Evolutionary conservation across 805 yeast genomes (phyloP).

Genomic region (Barnettozyma wickerhamii): DNA sequence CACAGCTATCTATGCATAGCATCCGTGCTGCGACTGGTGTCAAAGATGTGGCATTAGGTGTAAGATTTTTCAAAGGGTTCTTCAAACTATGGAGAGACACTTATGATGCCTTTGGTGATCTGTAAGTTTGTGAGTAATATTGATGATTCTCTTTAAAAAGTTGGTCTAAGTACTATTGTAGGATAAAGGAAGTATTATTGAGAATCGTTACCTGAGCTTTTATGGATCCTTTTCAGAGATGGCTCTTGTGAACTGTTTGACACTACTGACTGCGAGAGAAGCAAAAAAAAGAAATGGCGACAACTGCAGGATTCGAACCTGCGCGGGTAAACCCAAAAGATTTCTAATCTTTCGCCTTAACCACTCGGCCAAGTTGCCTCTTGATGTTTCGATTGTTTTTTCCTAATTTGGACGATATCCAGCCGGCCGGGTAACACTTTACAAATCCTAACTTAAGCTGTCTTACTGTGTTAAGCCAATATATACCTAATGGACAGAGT

Average conservation of each 20-base stretch:
- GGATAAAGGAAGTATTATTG: too few species aligned
- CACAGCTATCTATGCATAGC: constrained; percentile 84
- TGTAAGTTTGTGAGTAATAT: constrained; percentile 27
- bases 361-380: constrained; percentile 60
- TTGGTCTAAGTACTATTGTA: too few species aligned
- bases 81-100: constrained; percentile 62
- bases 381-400: not conserved
- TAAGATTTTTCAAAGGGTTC: constrained; percentile 67
- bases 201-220: too few species aligned
- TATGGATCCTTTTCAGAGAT: too few species aligned
- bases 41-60: constrained; percentile 70
- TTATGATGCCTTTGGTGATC: constrained; percentile 47
- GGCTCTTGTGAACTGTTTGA: too few species aligned
- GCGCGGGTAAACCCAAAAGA: constrained; percentile 60
- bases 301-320: constrained; percentile 74
- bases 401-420: too few species aligned
- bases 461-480: too few species aligned
- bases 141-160: too few species aligned
- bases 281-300: constrained; percentile 39
- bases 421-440: too few species aligned
- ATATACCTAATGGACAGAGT: too few species aligned
- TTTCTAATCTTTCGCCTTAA: constrained; percentile 62
- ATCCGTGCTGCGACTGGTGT: constrained; percentile 79
- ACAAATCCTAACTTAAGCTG: too few species aligned
- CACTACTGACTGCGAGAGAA: not conserved